A percentile compares a stretch with the other conserved stretches of the same genome.
These are phyloP conservation scores for Gaultheria prostrata DNA, from an alignment of 148 eudicot species.

Conservation along the genomic window DNA sequence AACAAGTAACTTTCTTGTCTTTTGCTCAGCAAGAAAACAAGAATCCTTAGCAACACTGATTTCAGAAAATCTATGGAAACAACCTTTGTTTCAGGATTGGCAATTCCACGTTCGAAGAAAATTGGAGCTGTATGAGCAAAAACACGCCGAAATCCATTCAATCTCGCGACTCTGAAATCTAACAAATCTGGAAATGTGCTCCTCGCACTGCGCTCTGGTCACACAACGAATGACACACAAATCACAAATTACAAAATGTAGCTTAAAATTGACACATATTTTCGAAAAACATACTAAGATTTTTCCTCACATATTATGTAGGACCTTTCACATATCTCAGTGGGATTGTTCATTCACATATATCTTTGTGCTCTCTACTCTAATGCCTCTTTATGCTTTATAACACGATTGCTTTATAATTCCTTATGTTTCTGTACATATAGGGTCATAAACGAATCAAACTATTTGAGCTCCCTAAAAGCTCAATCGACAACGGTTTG, in stretches of 20 bases:
- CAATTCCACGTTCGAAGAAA: slow-evolving; percentile 94
- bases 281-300: too few relatives aligned
- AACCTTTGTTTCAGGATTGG: slow-evolving; percentile 85
- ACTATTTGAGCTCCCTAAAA: not conserved
- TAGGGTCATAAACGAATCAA: not conserved
- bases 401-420: not conserved
- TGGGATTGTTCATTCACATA: not conserved
- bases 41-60: not conserved
- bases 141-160: slow-evolving; percentile 83
- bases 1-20: not conserved
- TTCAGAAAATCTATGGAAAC: not conserved
- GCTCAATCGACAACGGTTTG: too few relatives aligned
- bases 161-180: slow-evolving; percentile 67
- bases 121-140: slow-evolving; percentile 90
- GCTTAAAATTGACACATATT: not conserved
- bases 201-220: slow-evolving; percentile 85
- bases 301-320: too few relatives aligned
- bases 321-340: too few relatives aligned
- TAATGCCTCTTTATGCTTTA: too few relatives aligned
- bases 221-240: not conserved
- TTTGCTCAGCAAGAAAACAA: slow-evolving; percentile 10
- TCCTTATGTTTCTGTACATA: not conserved
- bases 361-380: not conserved
- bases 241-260: not conserved
- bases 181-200: slow-evolving; percentile 89